These are phyloP conservation scores for Cerrena zonata DNA, from an alignment of 1,284 basidiomycete genomes.

Conservation along the genomic window DNA sequence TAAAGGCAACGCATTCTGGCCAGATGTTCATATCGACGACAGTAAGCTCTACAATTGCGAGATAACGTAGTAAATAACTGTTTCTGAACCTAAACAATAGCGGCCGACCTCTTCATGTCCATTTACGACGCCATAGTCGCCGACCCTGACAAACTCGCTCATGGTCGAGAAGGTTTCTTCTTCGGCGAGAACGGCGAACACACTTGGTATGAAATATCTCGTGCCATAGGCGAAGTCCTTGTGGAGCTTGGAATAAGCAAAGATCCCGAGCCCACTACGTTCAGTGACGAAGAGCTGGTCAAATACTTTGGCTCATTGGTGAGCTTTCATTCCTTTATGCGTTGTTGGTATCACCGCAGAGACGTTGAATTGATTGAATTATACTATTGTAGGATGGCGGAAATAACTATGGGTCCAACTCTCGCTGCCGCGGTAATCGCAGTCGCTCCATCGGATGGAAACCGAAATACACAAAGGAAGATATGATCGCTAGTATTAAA, in stretches of 20 bases:
- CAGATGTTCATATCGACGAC: constrained; percentile 29
- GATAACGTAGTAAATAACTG: not conserved
- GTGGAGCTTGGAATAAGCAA: constrained; percentile 24
- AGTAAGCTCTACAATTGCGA: constrained; percentile 14
- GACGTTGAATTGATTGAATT: not conserved
- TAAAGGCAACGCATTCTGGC: constrained; percentile 26
- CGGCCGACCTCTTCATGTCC: constrained; percentile 21
- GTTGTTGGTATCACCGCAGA: not conserved
- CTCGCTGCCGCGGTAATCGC: constrained; percentile 35
- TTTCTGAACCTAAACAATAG: constrained; percentile 9
- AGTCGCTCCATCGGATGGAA: constrained; percentile 37
- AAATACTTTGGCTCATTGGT: constrained; percentile 23
- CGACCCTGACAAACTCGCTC: constrained; percentile 20
- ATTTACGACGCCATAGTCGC: constrained; percentile 18
- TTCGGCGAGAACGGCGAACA: constrained; percentile 45
- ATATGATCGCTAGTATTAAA: constrained; percentile 30
- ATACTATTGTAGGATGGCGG: constrained; percentile 10
- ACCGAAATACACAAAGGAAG: constrained; percentile 27
- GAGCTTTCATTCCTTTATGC: constrained; percentile 2
- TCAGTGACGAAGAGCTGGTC: constrained; percentile 30
- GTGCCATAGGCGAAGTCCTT: constrained; percentile 33
- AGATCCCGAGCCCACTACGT: constrained; percentile 26
- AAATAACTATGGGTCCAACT: constrained; percentile 35
- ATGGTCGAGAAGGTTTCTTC: constrained; percentile 44
- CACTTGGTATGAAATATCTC: constrained; percentile 31